Conservation (phyloP, 805 yeast genomes). For the Saccharomyces paradoxus region DNA sequence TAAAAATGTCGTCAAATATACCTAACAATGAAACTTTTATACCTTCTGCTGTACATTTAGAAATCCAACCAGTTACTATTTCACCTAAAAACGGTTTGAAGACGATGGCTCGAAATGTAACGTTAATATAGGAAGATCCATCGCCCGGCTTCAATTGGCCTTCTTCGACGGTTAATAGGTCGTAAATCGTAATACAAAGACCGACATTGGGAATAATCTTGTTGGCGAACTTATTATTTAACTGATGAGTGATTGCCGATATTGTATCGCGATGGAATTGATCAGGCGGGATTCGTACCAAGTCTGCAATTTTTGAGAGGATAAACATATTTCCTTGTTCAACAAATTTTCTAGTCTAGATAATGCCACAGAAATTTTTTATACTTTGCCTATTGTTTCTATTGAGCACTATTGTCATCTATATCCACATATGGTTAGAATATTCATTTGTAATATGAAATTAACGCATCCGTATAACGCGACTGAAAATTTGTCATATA, state of each 20-base stretch:
- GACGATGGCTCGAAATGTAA: slow-evolving; percentile 64
- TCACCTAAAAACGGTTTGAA: slow-evolving; percentile 96
- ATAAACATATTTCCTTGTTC: slow-evolving; percentile 58
- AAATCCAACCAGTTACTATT: slow-evolving; percentile 84
- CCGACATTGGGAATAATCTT: slow-evolving; percentile 80
- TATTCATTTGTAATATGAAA: background rate
- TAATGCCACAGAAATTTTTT: background rate
- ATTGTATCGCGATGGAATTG: slow-evolving; percentile 65
- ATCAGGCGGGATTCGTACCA: slow-evolving; percentile 83
- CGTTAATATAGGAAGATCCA: slow-evolving; percentile 76
- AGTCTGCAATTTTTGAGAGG: slow-evolving; percentile 69
- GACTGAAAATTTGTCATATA: background rate
- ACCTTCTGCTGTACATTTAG: slow-evolving; percentile 81
- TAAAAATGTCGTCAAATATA: slow-evolving; percentile 85
- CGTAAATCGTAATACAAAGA: slow-evolving; percentile 77
- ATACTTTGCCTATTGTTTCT: background rate
- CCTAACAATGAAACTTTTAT: slow-evolving; percentile 60
- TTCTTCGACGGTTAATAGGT: slow-evolving; percentile 70
- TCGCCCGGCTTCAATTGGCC: slow-evolving; percentile 91
- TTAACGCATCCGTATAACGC: background rate
- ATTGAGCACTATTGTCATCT: background rate
- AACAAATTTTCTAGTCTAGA: background rate
- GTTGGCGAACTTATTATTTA: slow-evolving; percentile 79
- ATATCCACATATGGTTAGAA: background rate
- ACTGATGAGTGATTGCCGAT: slow-evolving; percentile 67